A percentile compares a stretch with the other conserved stretches of the same genome.
These are phyloP conservation scores for Smallanthus sonchifolius DNA, from an alignment of 129 eudicot species.

Conservation along the genomic window DNA sequence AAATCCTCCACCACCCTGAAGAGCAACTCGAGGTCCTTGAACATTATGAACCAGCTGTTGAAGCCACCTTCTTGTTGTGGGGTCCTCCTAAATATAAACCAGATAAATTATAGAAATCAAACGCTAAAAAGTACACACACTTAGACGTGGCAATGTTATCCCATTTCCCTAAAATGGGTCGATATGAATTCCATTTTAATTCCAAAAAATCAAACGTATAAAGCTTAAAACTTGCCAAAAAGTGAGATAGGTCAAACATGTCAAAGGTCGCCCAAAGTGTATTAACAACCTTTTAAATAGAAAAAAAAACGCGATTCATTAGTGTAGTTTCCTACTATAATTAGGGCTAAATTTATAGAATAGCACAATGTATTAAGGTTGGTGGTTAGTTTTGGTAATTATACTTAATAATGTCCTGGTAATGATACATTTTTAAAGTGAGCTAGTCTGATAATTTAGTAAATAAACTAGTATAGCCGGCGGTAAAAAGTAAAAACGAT, in stretches of 20 bases:
- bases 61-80: slow-evolving; percentile 71
- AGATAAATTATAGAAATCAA: background rate
- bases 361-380: no score
- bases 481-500: no score
- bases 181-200: background rate
- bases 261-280: background rate
- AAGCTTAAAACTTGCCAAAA: background rate
- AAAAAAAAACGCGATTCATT: no score
- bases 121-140: background rate
- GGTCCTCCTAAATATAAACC: slow-evolving; percentile 64
- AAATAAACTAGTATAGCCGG: no score
- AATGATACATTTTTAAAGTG: no score
- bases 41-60: slow-evolving; percentile 77
- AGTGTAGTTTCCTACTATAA: no score
- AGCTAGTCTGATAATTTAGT: no score
- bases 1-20: slow-evolving; percentile 69
- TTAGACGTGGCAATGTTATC: background rate
- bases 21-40: slow-evolving; percentile 62
- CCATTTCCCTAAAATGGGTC: background rate
- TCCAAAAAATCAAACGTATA: background rate
- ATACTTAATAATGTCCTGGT: no score
- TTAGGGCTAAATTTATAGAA: no score
- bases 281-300: background rate
- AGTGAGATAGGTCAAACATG: background rate
- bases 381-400: no score